Base-by-base conservation (phyloP, 352 stramenopile species). In the Pythium dissimile region DNA sequence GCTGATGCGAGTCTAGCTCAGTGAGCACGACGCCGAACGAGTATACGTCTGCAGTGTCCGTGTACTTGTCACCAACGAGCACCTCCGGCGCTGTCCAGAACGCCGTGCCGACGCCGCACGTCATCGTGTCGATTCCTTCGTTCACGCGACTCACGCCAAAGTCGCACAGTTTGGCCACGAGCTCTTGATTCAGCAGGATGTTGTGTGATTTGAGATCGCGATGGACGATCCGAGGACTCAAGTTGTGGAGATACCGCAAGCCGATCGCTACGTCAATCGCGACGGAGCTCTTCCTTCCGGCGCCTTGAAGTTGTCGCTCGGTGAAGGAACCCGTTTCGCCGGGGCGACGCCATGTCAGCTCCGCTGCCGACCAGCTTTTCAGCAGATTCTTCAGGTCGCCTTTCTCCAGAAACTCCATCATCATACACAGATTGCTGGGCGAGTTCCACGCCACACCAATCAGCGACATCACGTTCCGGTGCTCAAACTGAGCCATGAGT, bases 1-100 rank as follows among this genome's bases (percentile, higher is more conserved):
- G 41, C 16, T 65, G 23, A 21, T 59, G 41, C 16, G 69, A 72
- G 30, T 74, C 62, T 1, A 77, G 23, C 37, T 77, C 69, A 4
- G 55, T 54, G 0, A 77, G 54, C 12, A 77, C 39, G 2, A 77
- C 63, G n/a, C 69, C 69, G 26, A 77, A 72, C 27, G 66, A 67
- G 34, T 72, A 77, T 13, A 77, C 56, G 31, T 77, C 69, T 1
- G 62, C 62, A 6, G 48, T 62, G 27, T 75, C 65, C 1, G 62
- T 59, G 63, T 83, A 83, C 45, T 68, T 62, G 31, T 66, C 54
- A 15, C 69, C 68, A 4, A 66, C 38, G 0, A 83, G 59, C 24
- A 83, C 69, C 47, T 83, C 73, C 2, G 73, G 73, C 5, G 73
- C 73, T 13, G 67, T 77, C 73, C 73, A 83, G 31, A 67, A 71